Conservation (phyloP, 352 stramenopile species). For the Peronospora farinosa region DNA sequence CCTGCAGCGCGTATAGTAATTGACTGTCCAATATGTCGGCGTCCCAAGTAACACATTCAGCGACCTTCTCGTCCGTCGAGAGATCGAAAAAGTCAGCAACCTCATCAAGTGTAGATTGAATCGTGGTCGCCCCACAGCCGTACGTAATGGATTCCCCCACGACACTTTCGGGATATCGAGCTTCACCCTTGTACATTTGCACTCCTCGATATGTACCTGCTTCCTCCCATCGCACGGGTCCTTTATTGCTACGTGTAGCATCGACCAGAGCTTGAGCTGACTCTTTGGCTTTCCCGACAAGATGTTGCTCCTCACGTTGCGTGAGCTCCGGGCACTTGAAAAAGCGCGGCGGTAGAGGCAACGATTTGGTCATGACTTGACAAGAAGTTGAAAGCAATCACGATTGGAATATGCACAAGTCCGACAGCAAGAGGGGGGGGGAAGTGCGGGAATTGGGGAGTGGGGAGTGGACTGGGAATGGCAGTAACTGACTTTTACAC, state of each 20-base stretch:
- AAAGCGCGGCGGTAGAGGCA: slow-evolving; percentile 44
- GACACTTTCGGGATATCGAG: slow-evolving; percentile 36
- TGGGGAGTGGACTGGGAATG: slow-evolving; percentile 22
- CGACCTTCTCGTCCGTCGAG: slow-evolving; percentile 45
- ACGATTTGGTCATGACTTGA: slow-evolving; percentile 32
- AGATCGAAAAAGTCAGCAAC: slow-evolving; percentile 66
- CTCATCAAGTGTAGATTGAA: slow-evolving; percentile 61
- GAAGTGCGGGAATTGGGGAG: slow-evolving; percentile 12
- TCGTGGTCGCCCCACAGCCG: slow-evolving; percentile 46
- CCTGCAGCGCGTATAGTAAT: slow-evolving; percentile 54
- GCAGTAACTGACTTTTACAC: slow-evolving; percentile 19
- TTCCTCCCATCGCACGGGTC: slow-evolving; percentile 51
- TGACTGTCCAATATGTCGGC: slow-evolving; percentile 49
- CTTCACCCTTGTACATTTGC: slow-evolving; percentile 66
- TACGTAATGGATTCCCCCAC: slow-evolving; percentile 46
- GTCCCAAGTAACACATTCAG: slow-evolving; percentile 35
- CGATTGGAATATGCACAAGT: slow-evolving; percentile 18
- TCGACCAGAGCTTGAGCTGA: slow-evolving; percentile 58
- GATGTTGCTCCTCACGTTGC: slow-evolving; percentile 41
- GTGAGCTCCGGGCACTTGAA: slow-evolving; percentile 56
- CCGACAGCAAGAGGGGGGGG: background rate
- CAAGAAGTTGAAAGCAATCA: slow-evolving; percentile 2
- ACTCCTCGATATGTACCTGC: slow-evolving; percentile 47
- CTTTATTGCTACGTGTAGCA: slow-evolving; percentile 47
- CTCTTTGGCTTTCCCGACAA: slow-evolving; percentile 55